Base-by-base conservation (phyloP, 164 flowering plant species). In the Aristolochia contorta region DNA sequence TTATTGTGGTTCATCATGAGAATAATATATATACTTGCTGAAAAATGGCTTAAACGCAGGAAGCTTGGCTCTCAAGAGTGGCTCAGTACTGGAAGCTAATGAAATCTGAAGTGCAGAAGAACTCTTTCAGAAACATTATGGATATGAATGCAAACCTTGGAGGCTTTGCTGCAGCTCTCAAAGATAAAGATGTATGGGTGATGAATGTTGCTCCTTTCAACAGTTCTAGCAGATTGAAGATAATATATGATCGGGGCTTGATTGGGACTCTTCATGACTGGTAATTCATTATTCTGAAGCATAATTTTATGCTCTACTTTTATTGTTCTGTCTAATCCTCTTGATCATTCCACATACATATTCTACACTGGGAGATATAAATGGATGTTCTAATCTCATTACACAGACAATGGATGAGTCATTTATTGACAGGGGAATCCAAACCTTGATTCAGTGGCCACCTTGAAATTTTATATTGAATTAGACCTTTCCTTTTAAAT, bases 131-230 rank as follows among this genome's bases (percentile, higher is more conserved):
- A 76, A 88, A 88, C 75, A 69, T 88, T 54, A 81, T 88, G 96
- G 92, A 88, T 64, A 82, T 88, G 92, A 79, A 84, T 68, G 81
- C 96, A 41, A 81, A 84, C 61, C 81, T 88, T 37, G 96, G 96
- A 46, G 87, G 92, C 9, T 88, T 88, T 75, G 86, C 85, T 37
- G 85, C 90, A 70, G 86, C 92, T 24, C 82, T 86, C 14, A 82
- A 71, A 49, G 83, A 82, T 64, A 80, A 73, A 67, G 88, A 86
- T 74, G 87, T 84, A 4, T 88, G 96, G 96, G 96, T 88, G 60
- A 88, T 85, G 92, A 88, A 85, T 77, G 92, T 86, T 65, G 79
- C 81, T 70, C 82, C 88, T 59, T 74, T 74, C 49, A 63, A 72
- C 60, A 71, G 70, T 23, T 84, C 92, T 63, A 68, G 78, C 52